Evolutionary conservation across 768 basidiomycete genomes (phyloP), one percentile per base, ranked within the genome.

Genomic region (Auricularia cornea): DNA sequence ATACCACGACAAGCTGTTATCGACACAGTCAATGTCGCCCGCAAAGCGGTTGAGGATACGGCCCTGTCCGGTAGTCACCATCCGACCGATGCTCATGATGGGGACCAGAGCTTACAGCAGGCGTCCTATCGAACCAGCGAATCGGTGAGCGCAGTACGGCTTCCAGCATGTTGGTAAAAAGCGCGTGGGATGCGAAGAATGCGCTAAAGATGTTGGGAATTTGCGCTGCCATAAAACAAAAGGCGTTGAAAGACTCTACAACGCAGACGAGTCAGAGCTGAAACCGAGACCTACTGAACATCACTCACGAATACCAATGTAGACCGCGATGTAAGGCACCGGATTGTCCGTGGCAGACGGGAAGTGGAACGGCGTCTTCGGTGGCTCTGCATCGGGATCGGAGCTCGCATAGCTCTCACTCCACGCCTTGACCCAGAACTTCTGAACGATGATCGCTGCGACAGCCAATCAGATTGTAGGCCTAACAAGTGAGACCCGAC

Each of bases 81-180:
- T 23, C 6, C 20, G 44, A 48, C 44, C 11, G 23, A 1, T 20
- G 20, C 16, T 18, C 44, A 23, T 8, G 44, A 48, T 18, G 20
- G 6, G 44, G 20, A 38, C n/a, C n/a, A n/a, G n/a, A n/a, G n/a
- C 44, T 20, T 48, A 48, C 44, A 23, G 70, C 73, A n/a, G 73
- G 73, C 6, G 70, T 73, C 33, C 62, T 66, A 59, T 72, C 73
- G 54, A 71, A 75, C 65, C 69, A 69, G 3, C 68, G 66, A 38
- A 69, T 66, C 3, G 70, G 71, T 3, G 70, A 70, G 12, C 65
- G 65, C 14, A 66, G 59, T 5, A 72, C 66, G 3, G 65, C 33
- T 30, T 61, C 62, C 11, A 71, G 61, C 61, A 68, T 69, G 12
- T 41, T 3, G 6, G 23, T 63, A 65, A 70, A 72, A 16, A 72